Percentiles rank a stretch among this genome's conserved stretches.
Conservation (phyloP, 2,329 filamentous ascomycete species). For the Dactylellina haptotyla region DNA sequence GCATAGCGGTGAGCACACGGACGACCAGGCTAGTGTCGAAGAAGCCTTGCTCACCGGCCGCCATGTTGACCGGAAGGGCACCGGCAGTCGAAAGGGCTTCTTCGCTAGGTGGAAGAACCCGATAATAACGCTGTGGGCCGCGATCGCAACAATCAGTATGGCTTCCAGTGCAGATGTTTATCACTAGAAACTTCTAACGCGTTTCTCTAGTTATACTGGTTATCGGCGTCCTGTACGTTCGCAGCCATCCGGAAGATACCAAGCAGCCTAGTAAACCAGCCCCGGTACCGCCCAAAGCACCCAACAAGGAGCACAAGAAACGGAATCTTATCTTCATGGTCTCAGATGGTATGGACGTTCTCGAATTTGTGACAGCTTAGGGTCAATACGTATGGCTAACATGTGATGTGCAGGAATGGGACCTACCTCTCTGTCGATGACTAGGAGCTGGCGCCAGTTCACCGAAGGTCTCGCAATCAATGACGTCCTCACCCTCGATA, state of each 20-base stretch:
- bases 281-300: conserved; percentile 2
- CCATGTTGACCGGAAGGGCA: conserved; percentile 46
- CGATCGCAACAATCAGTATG: conserved; percentile 57
- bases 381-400: neutral
- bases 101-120: conserved; percentile 45
- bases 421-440: conserved; percentile 86
- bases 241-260: conserved; percentile 58
- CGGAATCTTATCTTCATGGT: conserved; percentile 99
- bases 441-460: conserved; percentile 84
- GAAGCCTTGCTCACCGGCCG: conserved; percentile 54
- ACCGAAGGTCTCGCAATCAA: conserved; percentile 75
- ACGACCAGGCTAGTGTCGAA: conserved; percentile 48
- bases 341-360: conserved; percentile 74
- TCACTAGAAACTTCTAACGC: conserved; percentile 60
- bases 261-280: conserved; percentile 63
- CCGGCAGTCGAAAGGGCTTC: conserved; percentile 17
- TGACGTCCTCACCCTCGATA: conserved; percentile 81
- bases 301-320: conserved; percentile 67
- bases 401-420: conserved; percentile 72
- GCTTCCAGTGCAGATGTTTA: conserved; percentile 15
- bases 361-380: too few species aligned
- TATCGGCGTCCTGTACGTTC: conserved; percentile 56
- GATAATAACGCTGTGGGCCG: conserved; percentile 54
- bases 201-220: conserved; percentile 55
- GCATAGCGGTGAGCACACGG: conserved; percentile 42